phyloP scores from a whole-genome alignment of 1,284 basidiomycete genomes.

The Schizophyllum commune region DNA sequence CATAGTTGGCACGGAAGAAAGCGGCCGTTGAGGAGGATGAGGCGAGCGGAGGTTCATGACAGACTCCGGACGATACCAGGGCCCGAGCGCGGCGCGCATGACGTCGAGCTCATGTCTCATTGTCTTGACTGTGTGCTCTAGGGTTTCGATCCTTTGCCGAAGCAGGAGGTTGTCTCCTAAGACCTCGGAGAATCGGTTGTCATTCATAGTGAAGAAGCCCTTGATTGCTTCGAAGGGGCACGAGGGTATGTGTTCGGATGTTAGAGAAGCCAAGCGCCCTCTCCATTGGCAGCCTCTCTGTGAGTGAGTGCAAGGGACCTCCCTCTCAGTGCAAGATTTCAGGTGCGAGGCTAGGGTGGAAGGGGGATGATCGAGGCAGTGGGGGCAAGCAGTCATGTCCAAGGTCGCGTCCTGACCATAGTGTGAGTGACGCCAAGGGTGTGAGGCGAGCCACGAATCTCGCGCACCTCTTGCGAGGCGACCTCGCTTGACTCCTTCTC shows the following conservation, averaged over 20 bases:
- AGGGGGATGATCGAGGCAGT: background rate
- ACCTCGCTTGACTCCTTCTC: background rate
- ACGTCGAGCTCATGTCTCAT: slow-evolving; percentile 44
- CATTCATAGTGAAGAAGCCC: slow-evolving; percentile 47
- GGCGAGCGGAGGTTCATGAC: slow-evolving; percentile 10
- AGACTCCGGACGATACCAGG: slow-evolving; percentile 41
- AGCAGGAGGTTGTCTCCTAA: slow-evolving; percentile 55
- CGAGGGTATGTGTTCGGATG: slow-evolving; percentile 32
- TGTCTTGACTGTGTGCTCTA: slow-evolving; percentile 43
- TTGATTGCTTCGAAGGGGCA: slow-evolving; percentile 61
- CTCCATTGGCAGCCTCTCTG: slow-evolving; percentile 49
- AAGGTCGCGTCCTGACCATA: background rate
- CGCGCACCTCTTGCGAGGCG: background rate
- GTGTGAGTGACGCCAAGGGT: background rate
- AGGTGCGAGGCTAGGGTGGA: background rate
- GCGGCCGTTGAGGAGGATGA: slow-evolving; percentile 14
- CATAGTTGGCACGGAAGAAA: background rate
- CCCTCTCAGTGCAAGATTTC: background rate
- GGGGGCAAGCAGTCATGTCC: background rate
- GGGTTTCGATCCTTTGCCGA: slow-evolving; percentile 39
- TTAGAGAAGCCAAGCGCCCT: slow-evolving; percentile 34
- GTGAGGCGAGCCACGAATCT: background rate
- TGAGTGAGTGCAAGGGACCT: slow-evolving; percentile 41
- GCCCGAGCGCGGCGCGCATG: slow-evolving; percentile 48
- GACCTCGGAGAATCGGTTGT: slow-evolving; percentile 35